Base-by-base conservation (phyloP, 1,284 basidiomycete species). In the Fomitopsis schrenkii region DNA sequence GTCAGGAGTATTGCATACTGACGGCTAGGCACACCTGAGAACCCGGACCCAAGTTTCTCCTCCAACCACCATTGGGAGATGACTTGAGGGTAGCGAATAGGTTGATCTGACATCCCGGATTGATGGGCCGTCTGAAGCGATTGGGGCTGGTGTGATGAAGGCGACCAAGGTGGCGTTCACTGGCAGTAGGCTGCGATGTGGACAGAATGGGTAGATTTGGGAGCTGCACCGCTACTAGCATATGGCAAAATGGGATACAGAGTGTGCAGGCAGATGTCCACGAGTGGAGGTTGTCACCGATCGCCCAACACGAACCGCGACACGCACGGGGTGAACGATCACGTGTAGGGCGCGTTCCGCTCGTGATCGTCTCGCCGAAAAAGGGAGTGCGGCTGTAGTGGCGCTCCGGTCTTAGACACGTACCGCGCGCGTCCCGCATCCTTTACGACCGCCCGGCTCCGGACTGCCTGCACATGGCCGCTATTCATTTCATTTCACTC, bases 21-120 rank as follows among this genome's bases (percentile, higher is more conserved):
- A 33, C 6, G 19, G 33, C 12, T 1, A 5, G 9, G 35, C 55
- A 26, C 26, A 64, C 73, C 50, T 57, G 75, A 77, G 60, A 73
- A 75, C 9, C 75, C 75, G 12, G 75, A 71, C 14, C 75, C 75
- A 30, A 77, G 70, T 14, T 69, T 68, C 41, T 69, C 66, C 12
- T 64, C 66, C 1, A 77, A 65, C 60, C 66, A 68, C 62, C 69
- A 76, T 61, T 75, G 75, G 14, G 63, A 73, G 45, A 77, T 65
- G n/a, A 62, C 58, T 33, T 67, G 67, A n/a, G 71, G 74, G 38
- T 67, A 69, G 30, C 55, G n/a, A 10, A 42, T 58, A n/a, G 28
- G 40, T 41, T 52, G 14, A 56, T 40, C 28, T 30, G 55, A 42
- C 60, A 61, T 61, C 33, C 8, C 5, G 35, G 8, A 5, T 10